Percentiles rank a stretch among this genome's conserved stretches.
phyloP scores from a whole-genome alignment of 768 basidiomycete species.

The Tulasnella sp. region DNA sequence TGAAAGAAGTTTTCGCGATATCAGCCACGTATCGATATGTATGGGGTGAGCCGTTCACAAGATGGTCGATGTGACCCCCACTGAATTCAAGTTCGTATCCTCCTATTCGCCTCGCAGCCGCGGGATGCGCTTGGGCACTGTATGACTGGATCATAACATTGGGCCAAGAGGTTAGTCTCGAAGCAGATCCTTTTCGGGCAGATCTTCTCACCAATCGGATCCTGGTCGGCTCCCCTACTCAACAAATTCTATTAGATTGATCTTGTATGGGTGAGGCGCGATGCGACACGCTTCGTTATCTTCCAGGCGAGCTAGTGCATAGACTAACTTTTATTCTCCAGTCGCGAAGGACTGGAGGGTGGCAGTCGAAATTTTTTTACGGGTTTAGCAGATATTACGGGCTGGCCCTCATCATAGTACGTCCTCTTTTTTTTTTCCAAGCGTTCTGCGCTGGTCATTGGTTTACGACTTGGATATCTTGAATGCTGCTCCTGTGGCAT shows the following conservation, averaged over 20 bases:
- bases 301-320: neutral
- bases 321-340: no score
- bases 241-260: neutral
- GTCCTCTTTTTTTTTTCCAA: neutral
- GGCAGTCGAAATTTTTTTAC: neutral
- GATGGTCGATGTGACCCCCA: neutral
- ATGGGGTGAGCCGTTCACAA: neutral
- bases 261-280: neutral
- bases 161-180: constrained; percentile 10
- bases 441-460: no score
- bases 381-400: neutral
- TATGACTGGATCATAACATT: constrained; percentile 24
- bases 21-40: neutral
- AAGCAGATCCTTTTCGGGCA: no score
- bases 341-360: neutral
- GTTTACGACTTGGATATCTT: neutral
- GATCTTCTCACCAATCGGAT: neutral
- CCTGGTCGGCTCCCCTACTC: no score
- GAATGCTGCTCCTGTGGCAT: neutral
- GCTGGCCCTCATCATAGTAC: neutral
- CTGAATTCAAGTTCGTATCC: neutral
- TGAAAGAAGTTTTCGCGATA: neutral
- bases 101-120: neutral
- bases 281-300: neutral
- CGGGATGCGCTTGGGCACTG: constrained; percentile 12